Evolutionary conservation across 345 rosid genomes (phyloP), one percentile per base, ranked within the genome.

Genomic region (Gossypium rotundifolium): DNA sequence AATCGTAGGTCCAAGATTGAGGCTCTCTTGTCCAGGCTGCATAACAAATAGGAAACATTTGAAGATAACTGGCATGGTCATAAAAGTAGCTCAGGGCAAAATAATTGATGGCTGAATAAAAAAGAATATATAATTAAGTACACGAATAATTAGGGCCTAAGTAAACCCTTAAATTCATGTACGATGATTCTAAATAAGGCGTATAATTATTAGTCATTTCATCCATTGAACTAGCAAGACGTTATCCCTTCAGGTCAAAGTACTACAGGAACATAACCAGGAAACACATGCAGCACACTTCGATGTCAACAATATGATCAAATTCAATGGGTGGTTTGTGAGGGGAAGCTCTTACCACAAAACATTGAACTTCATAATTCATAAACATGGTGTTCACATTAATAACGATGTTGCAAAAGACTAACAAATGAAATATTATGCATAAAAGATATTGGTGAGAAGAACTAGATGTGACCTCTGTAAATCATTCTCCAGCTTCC

Each of bases 1-100:
- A 92, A 79, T 83, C 88, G 82, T 81, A 94, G 73, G 82, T 94
- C 97, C 61, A 87, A 23, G 53, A 88, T 69, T 27, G 91, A 86
- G 67, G 83, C 75, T 79, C 89, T 84, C 73, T 84, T 91, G 63
- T 92, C 90, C 87, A 91, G 77, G 77, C 98, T 92, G 91, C 85
- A 81, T 23, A 70, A 72, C 57, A 54, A 46, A 44, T 23, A 8
- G 46, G 52, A 58, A 40, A 46, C 29, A 61, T 59, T 45, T 49
- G 73, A 14, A 66, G 25, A 46, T 17, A 18, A 70, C 52, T 45
- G 33, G 63, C 57, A 63, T 66, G 27, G 22, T 8, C 13, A 11
- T 20, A 3, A 27, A 1, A 22, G 22, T 18, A 40, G 59, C 55
- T 33, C 20, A 10, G 1, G 48, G 64, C 11, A 45, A 52, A 54